A percentile compares a stretch with the other conserved stretches of the same genome.
These are phyloP conservation scores for Gonapodya sp. DNA, from an alignment of 192 early-diverging fungal genomes.

Conservation along the genomic window DNA sequence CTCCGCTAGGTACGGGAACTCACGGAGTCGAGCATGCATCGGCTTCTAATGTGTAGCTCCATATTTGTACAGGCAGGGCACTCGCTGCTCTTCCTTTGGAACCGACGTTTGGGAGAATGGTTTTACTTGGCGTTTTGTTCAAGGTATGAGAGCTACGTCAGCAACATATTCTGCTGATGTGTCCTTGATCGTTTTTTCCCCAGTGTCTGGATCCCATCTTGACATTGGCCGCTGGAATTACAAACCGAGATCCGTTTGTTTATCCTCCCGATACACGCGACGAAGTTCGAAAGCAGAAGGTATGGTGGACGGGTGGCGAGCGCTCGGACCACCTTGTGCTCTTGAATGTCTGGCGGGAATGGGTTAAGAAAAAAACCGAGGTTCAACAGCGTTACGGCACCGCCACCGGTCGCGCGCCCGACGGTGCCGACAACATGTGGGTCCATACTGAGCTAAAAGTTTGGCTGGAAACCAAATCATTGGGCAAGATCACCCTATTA, in stretches of 20 bases:
- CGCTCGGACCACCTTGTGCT: conserved; percentile 36
- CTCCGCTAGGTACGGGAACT: conserved; percentile 14
- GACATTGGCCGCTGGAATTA: conserved; percentile 36
- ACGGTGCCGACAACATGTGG: neutral
- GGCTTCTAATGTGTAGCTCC: neutral
- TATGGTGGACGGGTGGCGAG: conserved; percentile 11
- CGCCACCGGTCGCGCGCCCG: neutral
- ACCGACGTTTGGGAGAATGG: conserved; percentile 21
- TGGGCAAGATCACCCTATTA: neutral
- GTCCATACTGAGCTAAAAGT: neutral
- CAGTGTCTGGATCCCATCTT: conserved; percentile 36
- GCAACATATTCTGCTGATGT: neutral
- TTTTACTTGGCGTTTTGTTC: conserved; percentile 37
- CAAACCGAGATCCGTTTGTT: conserved; percentile 33
- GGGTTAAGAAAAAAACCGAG: conserved; percentile 14
- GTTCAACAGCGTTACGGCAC: neutral
- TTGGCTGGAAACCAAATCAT: neutral
- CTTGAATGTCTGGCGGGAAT: conserved; percentile 30
- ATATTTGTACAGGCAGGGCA: neutral
- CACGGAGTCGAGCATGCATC: neutral
- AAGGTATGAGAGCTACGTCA: neutral
- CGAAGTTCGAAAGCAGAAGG: neutral
- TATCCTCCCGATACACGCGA: conserved; percentile 37
- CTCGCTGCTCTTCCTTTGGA: conserved; percentile 11
- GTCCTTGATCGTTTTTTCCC: neutral